phyloP scores from a whole-genome alignment of 1,284 basidiomycete genomes.

The Apiotrichum siamense region DNA sequence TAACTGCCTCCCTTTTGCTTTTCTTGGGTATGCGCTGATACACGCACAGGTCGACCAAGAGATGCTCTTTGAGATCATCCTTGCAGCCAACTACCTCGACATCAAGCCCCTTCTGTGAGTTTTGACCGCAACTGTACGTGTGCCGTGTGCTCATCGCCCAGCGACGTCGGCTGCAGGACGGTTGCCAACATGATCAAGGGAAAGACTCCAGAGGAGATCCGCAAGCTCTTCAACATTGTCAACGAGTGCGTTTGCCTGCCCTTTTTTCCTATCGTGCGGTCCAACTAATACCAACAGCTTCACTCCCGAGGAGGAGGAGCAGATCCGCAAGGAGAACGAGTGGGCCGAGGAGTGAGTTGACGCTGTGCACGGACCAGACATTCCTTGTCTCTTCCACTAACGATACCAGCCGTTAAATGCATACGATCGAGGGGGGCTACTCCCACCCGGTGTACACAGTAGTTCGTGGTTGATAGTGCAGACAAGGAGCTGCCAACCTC shows the following conservation, averaged over 20 bases:
- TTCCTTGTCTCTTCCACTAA: neutral
- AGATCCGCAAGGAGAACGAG: constrained; percentile 99
- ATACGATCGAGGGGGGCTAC: neutral
- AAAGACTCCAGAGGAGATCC: constrained; percentile 81
- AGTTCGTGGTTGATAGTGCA: neutral
- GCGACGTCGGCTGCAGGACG: constrained; percentile 98
- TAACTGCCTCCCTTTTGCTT: neutral
- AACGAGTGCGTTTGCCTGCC: constrained; percentile 67
- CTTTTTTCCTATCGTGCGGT: neutral
- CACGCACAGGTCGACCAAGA: constrained; percentile 65
- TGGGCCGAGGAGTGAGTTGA: constrained; percentile 52
- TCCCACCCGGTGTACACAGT: neutral
- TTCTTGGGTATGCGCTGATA: constrained; percentile 1
- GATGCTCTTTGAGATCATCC: constrained; percentile 91
- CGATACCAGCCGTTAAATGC: constrained; percentile 5
- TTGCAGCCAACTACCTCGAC: constrained; percentile 99
- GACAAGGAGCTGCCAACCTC: no score
- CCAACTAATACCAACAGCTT: constrained; percentile 52
- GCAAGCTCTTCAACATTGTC: constrained; percentile 88
- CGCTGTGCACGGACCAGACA: neutral
- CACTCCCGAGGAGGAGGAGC: constrained; percentile 98
- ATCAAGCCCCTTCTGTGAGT: constrained; percentile 95
- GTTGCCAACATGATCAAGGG: constrained; percentile 98
- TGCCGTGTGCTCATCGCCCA: constrained; percentile 44
- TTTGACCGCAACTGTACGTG: neutral